Conservation (phyloP, 2,329 filamentous ascomycete species). For the Exophiala bonariae region DNA sequence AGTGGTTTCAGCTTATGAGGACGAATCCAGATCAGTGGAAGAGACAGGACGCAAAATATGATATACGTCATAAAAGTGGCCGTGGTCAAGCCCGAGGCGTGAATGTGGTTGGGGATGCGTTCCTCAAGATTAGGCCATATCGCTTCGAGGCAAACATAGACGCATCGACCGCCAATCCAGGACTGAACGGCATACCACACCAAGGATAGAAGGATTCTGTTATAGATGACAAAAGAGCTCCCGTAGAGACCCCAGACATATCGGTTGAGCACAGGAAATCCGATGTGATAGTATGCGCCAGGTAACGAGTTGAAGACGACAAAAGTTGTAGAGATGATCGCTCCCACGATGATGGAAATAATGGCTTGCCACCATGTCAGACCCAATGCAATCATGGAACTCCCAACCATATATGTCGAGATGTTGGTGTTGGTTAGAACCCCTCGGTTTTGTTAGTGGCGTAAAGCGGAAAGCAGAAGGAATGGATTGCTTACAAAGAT, state of each 20-base stretch:
- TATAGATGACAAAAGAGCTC: conserved; percentile 82
- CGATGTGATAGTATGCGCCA: conserved; percentile 83
- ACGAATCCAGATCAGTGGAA: conserved; percentile 47
- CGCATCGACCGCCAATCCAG: conserved; percentile 47
- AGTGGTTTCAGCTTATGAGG: conserved; percentile 46
- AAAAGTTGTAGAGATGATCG: conserved; percentile 55
- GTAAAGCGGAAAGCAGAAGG: no score
- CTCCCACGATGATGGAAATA: conserved; percentile 86
- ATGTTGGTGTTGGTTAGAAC: conserved; percentile 46
- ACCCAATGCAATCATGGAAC: conserved; percentile 48
- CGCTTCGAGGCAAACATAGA: conserved; percentile 48
- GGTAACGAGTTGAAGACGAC: conserved; percentile 78
- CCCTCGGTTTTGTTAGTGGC: conserved; percentile 37
- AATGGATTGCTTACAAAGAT: conserved; percentile 32
- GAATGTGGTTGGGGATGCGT: conserved; percentile 42
- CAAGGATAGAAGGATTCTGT: conserved; percentile 74
- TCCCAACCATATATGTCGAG: conserved; percentile 34
- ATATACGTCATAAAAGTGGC: conserved; percentile 47
- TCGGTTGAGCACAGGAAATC: conserved; percentile 78
- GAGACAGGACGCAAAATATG: conserved; percentile 45
- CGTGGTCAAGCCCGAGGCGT: conserved; percentile 36
- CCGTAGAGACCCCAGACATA: conserved; percentile 85
- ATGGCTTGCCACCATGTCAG: conserved; percentile 91
- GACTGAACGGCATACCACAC: conserved; percentile 55
- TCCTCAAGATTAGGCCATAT: conserved; percentile 46